Evolutionary conservation across 306 rosid genomes (phyloP), one percentile per base, ranked within the genome.

Genomic region (Cucurbita argyrosperma): DNA sequence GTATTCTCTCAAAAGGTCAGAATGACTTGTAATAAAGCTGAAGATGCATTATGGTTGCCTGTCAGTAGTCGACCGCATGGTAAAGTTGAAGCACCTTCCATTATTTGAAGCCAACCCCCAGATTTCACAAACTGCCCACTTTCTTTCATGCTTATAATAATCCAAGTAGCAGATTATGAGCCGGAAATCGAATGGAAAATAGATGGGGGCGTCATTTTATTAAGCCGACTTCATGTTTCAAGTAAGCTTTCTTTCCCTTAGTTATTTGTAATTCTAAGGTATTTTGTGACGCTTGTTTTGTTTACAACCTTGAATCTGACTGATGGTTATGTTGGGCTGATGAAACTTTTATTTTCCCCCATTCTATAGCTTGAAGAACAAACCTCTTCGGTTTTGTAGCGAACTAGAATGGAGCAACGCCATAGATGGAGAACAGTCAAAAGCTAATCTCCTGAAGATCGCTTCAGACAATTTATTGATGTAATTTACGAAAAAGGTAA

Each of bases 21-120:
- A 64, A 40, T 64, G 71, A 68, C 74, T 68, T 68, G 57, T 68
- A 47, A 47, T 68, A 68, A 68, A 68, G 56, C 74, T 68, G 57
- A 23, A 45, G 5, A 11, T 68, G 57, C 55, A 64, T 47, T 68
- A 65, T 65, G 21, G 55, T 4, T 19, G 42, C 21, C 42, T 68
- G 74, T 23, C 74, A 68, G 56, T 23, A 65, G 38, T 47, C 15
- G 57, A 23, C 56, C 43, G 74, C 42, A 43, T 19, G 71, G 71
- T 65, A 65, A 65, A 65, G 71, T 65, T 43, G 71, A 65, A 42
- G 71, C 38, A 65, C 45, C 71, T 38, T 7, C 13, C 74, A 23
- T 45, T 46, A 19, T 14, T 45, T 68, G 42, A 47, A 23, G 6
- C 57, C 56, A 46, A 46, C 7, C 42, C 52, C 71, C 71, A 49